These are phyloP conservation scores for Ganoderma boninense DNA, from an alignment of 1,284 basidiomycete species.

Conservation along the genomic window DNA sequence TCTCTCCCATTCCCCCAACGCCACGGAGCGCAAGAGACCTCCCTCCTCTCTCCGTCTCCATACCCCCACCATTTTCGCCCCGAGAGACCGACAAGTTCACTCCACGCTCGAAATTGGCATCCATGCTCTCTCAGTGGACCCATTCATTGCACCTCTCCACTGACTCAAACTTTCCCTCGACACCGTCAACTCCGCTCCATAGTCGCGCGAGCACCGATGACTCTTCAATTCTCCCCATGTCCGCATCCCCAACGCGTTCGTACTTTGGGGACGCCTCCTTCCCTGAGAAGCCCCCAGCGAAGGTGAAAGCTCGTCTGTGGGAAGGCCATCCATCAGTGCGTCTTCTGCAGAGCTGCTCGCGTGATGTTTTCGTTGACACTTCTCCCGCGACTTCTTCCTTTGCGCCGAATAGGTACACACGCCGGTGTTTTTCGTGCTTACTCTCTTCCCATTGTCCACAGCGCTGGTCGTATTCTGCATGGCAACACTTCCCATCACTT, in stretches of 20 bases:
- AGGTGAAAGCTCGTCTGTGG: constrained; percentile 46
- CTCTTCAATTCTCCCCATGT: constrained; percentile 70
- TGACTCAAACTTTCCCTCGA: constrained; percentile 42
- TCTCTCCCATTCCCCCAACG: constrained; percentile 36
- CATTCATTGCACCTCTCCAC: constrained; percentile 56
- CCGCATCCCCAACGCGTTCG: constrained; percentile 61
- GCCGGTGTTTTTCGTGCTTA: constrained; percentile 71
- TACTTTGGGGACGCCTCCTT: constrained; percentile 56
- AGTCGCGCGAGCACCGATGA: constrained; percentile 57
- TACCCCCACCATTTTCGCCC: constrained; percentile 43
- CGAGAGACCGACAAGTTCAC: constrained; percentile 18
- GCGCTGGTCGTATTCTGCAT: constrained; percentile 57
- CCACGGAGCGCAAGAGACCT: constrained; percentile 26
- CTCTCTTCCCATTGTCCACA: constrained; percentile 72
- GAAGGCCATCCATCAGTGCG: constrained; percentile 57
- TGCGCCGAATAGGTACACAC: constrained; percentile 57
- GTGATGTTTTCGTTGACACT: constrained; percentile 35
- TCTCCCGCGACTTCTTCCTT: constrained; percentile 11
- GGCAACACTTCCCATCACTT: constrained; percentile 73
- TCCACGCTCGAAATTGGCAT: constrained; percentile 37
- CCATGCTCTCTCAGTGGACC: constrained; percentile 58
- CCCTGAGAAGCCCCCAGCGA: constrained; percentile 48
- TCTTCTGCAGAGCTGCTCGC: constrained; percentile 27
- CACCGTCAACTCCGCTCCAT: constrained; percentile 57
- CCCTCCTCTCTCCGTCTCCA: constrained; percentile 50